Conservation (phyloP, 371 early-diverging fungal genomes). For the Mucor saturninus region DNA sequence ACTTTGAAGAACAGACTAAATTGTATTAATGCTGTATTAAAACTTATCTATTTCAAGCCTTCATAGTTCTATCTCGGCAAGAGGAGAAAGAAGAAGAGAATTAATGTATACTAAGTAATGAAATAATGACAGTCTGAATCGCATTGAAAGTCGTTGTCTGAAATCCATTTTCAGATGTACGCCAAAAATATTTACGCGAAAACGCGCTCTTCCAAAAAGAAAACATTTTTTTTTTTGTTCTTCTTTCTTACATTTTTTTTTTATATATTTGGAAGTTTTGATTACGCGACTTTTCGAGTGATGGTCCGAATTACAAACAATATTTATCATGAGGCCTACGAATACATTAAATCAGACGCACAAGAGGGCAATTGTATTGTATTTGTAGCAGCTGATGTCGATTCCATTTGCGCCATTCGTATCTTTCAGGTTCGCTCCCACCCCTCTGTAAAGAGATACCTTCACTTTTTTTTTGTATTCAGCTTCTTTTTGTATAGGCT, state of each 20-base stretch:
- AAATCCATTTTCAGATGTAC: too few species aligned
- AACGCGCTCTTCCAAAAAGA: conserved; percentile 1
- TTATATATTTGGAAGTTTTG: not conserved
- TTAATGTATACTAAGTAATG: too few species aligned
- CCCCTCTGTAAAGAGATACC: not conserved
- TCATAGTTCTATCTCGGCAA: too few species aligned
- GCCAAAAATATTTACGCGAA: too few species aligned
- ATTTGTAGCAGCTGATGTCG: conserved; percentile 84
- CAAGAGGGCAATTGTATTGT: conserved; percentile 59
- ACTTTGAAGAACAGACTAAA: too few species aligned
- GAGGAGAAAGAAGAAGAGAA: too few species aligned
- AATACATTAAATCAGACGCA: conserved; percentile 52
- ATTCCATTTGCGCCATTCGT: conserved; percentile 85
- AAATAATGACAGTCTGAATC: too few species aligned
- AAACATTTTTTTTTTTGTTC: conserved; percentile 4
- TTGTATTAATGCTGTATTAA: too few species aligned
- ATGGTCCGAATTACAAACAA: conserved; percentile 49
- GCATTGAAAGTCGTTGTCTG: too few species aligned
- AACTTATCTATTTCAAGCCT: too few species aligned
- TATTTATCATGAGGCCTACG: conserved; percentile 50
- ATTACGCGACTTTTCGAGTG: not conserved
- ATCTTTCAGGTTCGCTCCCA: conserved; percentile 67
- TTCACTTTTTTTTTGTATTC: conserved; percentile 1
- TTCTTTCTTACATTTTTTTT: not conserved
- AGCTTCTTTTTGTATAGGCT: conserved; percentile 29